phyloP scores from a whole-genome alignment of 768 basidiomycete genomes.

The Hypholoma fasciculare region DNA sequence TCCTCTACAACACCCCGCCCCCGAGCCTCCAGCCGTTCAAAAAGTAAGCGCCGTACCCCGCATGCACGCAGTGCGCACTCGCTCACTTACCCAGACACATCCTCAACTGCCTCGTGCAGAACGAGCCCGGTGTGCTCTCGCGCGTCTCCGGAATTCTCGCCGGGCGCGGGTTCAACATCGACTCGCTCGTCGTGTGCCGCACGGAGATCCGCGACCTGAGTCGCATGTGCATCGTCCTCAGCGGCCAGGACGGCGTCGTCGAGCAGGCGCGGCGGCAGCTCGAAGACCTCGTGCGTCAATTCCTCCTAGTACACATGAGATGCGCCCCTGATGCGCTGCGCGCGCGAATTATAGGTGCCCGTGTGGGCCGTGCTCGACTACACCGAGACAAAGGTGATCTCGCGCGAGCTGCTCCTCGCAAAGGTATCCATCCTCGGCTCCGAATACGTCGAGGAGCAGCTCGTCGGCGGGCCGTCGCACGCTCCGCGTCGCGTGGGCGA shows the following conservation, averaged over 20 bases:
- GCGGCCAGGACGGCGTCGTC: conserved; percentile 95
- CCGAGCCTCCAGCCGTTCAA: conserved; percentile 91
- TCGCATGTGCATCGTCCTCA: conserved; percentile 97
- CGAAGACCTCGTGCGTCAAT: conserved; percentile 82
- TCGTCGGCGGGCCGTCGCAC: conserved; percentile 82
- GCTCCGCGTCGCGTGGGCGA: conserved; percentile 53
- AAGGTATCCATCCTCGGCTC: conserved; percentile 98
- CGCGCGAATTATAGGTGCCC: conserved; percentile 65
- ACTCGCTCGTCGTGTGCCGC: conserved; percentile 96
- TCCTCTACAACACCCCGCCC: conserved; percentile 94
- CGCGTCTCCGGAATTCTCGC: conserved; percentile 97
- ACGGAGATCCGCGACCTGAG: conserved; percentile 97
- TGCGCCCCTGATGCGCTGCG: no score
- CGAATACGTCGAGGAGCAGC: conserved; percentile 93
- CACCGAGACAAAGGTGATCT: conserved; percentile 87
- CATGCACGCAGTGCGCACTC: conserved; percentile 7
- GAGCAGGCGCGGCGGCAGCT: conserved; percentile 96
- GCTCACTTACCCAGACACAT: conserved; percentile 64
- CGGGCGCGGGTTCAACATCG: conserved; percentile 97
- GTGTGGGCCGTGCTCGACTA: conserved; percentile 99
- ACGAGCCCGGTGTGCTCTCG: conserved; percentile 98
- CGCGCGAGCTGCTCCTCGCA: conserved; percentile 91
- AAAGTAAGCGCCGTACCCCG: conserved; percentile 53
- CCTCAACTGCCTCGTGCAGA: conserved; percentile 97
- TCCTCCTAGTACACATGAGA: neutral